Evolutionary conservation across 1,284 basidiomycete genomes (phyloP), one percentile per base, ranked within the genome.

Genomic region (Moniliella sp.): DNA sequence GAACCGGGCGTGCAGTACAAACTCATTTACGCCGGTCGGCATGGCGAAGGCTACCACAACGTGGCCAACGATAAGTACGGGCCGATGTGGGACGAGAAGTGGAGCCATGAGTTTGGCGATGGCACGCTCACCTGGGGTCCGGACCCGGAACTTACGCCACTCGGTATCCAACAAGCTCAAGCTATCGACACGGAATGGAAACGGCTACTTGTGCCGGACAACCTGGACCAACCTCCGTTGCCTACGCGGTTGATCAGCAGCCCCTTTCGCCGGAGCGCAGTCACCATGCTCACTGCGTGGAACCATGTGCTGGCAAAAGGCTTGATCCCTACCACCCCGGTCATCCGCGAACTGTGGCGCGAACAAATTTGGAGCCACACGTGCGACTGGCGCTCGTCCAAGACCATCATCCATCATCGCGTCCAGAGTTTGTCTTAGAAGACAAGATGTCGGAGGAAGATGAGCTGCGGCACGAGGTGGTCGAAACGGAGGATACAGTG

Each of bases 1-100:
- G n/a, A 23, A 23, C 7, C 7, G 7, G 39, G 18, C 4, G 30
- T 34, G 10, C 25, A 27, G 13, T 48, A 45, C 36, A 48, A 48
- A 34, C 38, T 48, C 11, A 9, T 45, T 8, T 48, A 33, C 16
- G 40, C 39, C 12, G 39, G 39, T 10, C 43, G 45, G 8, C 45
- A 48, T 28, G 45, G 45, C 12, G 42, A 48, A 16, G 45, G 45
- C 3, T 43, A 18, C 27, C 45, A 48, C 45, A 48, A 45, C 12
- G 38, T 48, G 1, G 45, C 37, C 15, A 40, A 48, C 28, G 28
- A 10, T 4, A 31, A 42, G 33, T 48, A 48, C 31, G 45, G 45
- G 5, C 40, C 40, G 2, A 34, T 26, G 3, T 48, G 45, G 45
- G 36, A 48, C 15, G 25, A 27, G 14, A 32, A 45, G 27, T 48